Percentiles rank a stretch among this genome's conserved stretches.
These are phyloP conservation scores for Metarhizium anisopliae DNA, from an alignment of 2,329 filamentous ascomycete genomes.

Conservation along the genomic window DNA sequence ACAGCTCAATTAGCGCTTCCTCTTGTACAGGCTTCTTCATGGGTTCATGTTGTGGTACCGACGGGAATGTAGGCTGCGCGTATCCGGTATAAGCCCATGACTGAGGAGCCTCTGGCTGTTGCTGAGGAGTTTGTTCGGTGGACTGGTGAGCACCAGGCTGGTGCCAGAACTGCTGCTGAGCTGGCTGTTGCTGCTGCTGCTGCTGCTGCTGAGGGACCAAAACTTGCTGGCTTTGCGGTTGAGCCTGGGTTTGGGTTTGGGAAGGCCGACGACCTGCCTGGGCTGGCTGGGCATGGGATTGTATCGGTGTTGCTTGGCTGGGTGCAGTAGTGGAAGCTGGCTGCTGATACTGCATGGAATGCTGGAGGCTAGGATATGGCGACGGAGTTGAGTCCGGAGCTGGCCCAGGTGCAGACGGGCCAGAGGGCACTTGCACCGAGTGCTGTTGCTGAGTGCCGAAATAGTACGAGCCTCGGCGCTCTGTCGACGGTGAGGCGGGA, in stretches of 20 bases:
- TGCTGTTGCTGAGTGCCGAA: conserved; percentile 32
- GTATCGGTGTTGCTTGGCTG: conserved; percentile 22
- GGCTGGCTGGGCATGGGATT: conserved; percentile 17
- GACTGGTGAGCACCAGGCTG: conserved; percentile 21
- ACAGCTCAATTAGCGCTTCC: conserved; percentile 75
- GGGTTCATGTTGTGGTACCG: conserved; percentile 40
- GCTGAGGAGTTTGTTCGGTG: conserved; percentile 17
- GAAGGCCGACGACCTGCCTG: conserved; percentile 8
- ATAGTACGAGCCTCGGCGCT: conserved; percentile 51
- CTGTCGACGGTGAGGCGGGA: conserved; percentile 24
- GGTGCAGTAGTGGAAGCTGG: conserved; percentile 30
- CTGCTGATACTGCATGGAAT: conserved; percentile 35
- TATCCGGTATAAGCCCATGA: conserved; percentile 41
- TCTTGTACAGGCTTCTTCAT: conserved; percentile 48
- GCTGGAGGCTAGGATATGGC: conserved; percentile 44
- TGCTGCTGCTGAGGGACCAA: conserved; percentile 15
- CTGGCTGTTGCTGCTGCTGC: conserved; percentile 18
- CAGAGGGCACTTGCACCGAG: conserved; percentile 18
- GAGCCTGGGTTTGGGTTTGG: conserved; percentile 15
- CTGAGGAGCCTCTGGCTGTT: conserved; percentile 27
- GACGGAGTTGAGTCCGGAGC: conserved; percentile 35
- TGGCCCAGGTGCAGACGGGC: conserved; percentile 28
- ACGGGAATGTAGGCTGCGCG: conserved; percentile 54
- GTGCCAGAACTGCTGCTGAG: conserved; percentile 28
- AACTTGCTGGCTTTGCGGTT: conserved; percentile 11